phyloP scores from a whole-genome alignment of 2,329 filamentous ascomycete genomes.

The Phoma herbarum region DNA sequence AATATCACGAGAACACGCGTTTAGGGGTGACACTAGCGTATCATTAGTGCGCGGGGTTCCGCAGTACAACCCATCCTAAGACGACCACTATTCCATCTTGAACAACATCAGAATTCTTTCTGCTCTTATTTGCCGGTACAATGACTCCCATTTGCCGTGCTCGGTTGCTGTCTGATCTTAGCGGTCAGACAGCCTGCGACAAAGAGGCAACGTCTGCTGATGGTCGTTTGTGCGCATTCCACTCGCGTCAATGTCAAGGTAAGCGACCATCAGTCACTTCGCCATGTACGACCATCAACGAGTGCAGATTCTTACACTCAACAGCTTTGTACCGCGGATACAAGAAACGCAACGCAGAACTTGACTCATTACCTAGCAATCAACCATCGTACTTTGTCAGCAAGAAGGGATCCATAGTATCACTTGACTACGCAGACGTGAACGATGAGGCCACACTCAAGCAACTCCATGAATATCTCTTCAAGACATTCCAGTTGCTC shows the following conservation, averaged over 20 bases:
- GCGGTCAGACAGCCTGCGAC: slow-evolving; percentile 33
- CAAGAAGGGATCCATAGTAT: slow-evolving; percentile 50
- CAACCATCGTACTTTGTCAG: slow-evolving; percentile 52
- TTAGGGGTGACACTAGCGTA: slow-evolving; percentile 8
- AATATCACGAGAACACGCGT: slow-evolving; percentile 22
- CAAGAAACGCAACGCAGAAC: slow-evolving; percentile 57
- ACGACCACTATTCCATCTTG: not conserved
- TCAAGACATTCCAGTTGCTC: slow-evolving; percentile 49
- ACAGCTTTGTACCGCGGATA: slow-evolving; percentile 58
- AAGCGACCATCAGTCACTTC: not conserved
- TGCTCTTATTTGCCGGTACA: not conserved
- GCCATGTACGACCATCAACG: not conserved
- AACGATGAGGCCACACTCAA: slow-evolving; percentile 50
- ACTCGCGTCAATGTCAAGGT: slow-evolving; percentile 40
- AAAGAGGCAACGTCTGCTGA: slow-evolving; percentile 34
- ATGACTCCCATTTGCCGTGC: slow-evolving; percentile 32
- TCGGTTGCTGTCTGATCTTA: slow-evolving; percentile 34
- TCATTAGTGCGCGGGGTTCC: slow-evolving; percentile 12
- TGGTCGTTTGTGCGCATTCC: slow-evolving; percentile 37
- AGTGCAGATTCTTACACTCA: not conserved
- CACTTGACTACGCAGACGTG: slow-evolving; percentile 53
- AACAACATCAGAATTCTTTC: not conserved
- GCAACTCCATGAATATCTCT: slow-evolving; percentile 55
- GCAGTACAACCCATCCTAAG: not conserved
- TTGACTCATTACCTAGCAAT: slow-evolving; percentile 51